These are phyloP conservation scores for Diplocarpon mali DNA, from an alignment of 2,329 filamentous ascomycete genomes.

Conservation along the genomic window DNA sequence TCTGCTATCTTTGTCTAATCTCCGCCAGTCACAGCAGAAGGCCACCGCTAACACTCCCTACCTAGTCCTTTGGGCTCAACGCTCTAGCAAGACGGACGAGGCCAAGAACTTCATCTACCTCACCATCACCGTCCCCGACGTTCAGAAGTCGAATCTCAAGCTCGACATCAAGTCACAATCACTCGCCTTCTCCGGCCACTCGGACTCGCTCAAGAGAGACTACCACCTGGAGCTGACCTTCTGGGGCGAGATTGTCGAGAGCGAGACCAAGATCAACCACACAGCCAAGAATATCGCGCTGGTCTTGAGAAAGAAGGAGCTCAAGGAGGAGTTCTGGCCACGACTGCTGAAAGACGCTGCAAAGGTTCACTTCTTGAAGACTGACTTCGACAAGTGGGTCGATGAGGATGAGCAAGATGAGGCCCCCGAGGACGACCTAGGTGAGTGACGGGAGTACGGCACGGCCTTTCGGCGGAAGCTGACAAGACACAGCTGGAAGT, in stretches of 20 bases:
- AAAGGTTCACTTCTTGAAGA: slow-evolving; percentile 94
- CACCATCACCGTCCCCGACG: slow-evolving; percentile 80
- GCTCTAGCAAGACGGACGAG: slow-evolving; percentile 68
- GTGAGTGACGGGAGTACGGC: slow-evolving; percentile 36
- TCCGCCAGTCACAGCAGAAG: background rate
- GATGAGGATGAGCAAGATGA: slow-evolving; percentile 77
- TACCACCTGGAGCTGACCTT: slow-evolving; percentile 83
- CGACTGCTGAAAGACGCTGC: slow-evolving; percentile 81
- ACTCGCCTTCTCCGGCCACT: slow-evolving; percentile 74
- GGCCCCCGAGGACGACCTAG: slow-evolving; percentile 68
- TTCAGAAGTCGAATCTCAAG: slow-evolving; percentile 63
- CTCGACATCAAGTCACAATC: slow-evolving; percentile 70
- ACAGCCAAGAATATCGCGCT: slow-evolving; percentile 80
- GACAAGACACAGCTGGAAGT: slow-evolving; percentile 9
- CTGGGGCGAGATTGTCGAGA: slow-evolving; percentile 80
- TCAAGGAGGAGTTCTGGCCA: slow-evolving; percentile 91
- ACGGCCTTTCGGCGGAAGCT: slow-evolving; percentile 1
- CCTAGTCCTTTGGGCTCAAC: slow-evolving; percentile 93
- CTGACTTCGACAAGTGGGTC: slow-evolving; percentile 78
- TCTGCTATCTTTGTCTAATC: background rate
- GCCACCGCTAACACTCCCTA: slow-evolving; percentile 7
- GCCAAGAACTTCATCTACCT: slow-evolving; percentile 93
- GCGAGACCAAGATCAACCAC: slow-evolving; percentile 78
- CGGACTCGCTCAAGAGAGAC: slow-evolving; percentile 71
- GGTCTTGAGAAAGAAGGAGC: slow-evolving; percentile 93